These are phyloP conservation scores for Fibroporia radiculosa DNA, from an alignment of 768 basidiomycete genomes.

Conservation along the genomic window DNA sequence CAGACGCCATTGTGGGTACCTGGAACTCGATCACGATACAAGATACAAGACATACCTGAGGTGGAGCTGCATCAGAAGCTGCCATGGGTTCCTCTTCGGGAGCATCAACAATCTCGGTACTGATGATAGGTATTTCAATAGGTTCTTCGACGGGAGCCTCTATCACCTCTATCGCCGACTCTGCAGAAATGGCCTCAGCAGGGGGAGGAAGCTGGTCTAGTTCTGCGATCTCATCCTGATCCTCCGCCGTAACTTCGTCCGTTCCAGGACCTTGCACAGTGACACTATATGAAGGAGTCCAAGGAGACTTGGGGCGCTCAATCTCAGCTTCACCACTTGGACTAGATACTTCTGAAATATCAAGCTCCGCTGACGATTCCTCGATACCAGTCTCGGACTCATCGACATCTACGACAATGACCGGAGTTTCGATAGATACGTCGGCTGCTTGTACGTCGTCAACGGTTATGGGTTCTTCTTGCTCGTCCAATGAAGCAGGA, in stretches of 20 bases:
- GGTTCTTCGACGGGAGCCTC: too few species aligned
- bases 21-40: too few species aligned
- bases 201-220: slow-evolving; percentile 16
- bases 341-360: neutral
- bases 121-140: slow-evolving; percentile 1
- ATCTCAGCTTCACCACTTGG: slow-evolving; percentile 12
- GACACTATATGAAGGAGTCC: slow-evolving; percentile 47
- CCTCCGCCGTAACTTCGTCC: slow-evolving; percentile 4
- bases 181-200: neutral
- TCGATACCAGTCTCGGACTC: neutral
- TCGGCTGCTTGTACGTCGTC: neutral
- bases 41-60: neutral
- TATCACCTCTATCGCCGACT: too few species aligned
- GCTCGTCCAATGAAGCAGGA: neutral
- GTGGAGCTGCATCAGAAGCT: neutral
- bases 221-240: slow-evolving; percentile 14
- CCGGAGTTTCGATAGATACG: neutral
- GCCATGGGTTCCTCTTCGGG: neutral
- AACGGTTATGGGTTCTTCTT: too few species aligned
- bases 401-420: neutral
- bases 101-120: slow-evolving; percentile 1
- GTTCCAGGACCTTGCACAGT: slow-evolving; percentile 33
- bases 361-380: neutral
- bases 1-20: too few species aligned
- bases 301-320: slow-evolving; percentile 43